Base-by-base conservation (phyloP, 495 filamentous ascomycete species). In the Neurospora sublineolata region DNA sequence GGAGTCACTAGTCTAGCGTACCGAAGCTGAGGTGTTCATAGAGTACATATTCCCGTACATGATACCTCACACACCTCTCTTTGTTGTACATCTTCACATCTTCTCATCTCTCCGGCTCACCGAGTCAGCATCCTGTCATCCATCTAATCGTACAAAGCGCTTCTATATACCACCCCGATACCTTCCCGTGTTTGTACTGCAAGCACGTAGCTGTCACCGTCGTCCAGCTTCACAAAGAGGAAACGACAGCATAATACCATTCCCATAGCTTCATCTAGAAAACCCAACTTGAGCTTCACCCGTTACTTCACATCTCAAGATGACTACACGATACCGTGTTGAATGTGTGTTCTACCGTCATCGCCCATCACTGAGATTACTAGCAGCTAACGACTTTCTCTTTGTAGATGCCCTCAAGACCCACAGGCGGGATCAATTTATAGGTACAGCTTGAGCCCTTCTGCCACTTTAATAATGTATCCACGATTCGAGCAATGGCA, bases 241-340 rank as follows among this genome's bases (percentile, higher is more conserved):
- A 14, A 33, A 3, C 2, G 27, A 60, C 52, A 30, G 14, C 52
- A 30, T 64, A 36, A 64, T 64, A 64, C 27, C 18, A 6, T 30
- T 64, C 52, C 27, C 27, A 64, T 64, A 33, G 52, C 33, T 33
- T 33, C 52, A 33, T 33, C 27, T 4, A 64, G 27, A 64, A 2
- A 33, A 33, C 27, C 52, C 52, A 1, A 4, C 52, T 18, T 14
- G 3, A 64, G 52, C 27, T 33, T 64, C 27, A 36, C 7, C 52
- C 12, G 27, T 36, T 7, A 64, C 52, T 64, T 64, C 14, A 9
- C 27, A 64, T 30, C 52, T 64, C 52, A 64, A 64, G 52, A 97
- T 97, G 94, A 97, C 94, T 16, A 92, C 92, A 20, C 87, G 93
- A 70, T 97, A 97, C 79, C 87, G 93, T 68, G 93, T 97, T 74